These are phyloP conservation scores for Lathyrus sativus DNA, from an alignment of 306 rosid genomes.

Conservation along the genomic window DNA sequence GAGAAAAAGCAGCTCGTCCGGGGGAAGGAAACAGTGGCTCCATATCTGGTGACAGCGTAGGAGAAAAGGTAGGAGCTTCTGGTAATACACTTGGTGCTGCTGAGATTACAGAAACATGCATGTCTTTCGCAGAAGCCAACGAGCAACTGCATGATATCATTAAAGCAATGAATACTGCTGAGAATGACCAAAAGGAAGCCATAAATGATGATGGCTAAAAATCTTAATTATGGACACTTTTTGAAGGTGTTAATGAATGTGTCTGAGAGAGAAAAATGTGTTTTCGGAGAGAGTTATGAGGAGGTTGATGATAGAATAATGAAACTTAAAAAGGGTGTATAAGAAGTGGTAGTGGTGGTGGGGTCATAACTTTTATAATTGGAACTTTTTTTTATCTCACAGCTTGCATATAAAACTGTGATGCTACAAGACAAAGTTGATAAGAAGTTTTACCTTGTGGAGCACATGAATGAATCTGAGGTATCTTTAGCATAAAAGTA, in stretches of 20 bases:
- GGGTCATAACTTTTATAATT: conserved; percentile 35
- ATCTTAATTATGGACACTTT: conserved; percentile 39
- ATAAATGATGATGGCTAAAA: conserved; percentile 34
- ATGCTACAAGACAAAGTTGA: conserved; percentile 51
- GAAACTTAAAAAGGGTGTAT: conserved; percentile 37
- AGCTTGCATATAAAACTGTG: conserved; percentile 32
- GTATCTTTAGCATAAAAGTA: conserved; percentile 32
- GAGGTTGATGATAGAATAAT: conserved; percentile 43
- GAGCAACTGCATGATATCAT: conserved; percentile 1
- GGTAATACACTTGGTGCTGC: conserved; percentile 50
- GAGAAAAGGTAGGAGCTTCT: conserved; percentile 36
- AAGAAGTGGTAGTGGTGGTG: conserved; percentile 47
- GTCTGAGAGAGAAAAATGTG: conserved; percentile 36
- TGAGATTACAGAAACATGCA: conserved; percentile 47
- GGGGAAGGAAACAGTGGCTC: conserved; percentile 54
- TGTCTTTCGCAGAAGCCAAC: conserved; percentile 31
- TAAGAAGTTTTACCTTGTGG: conserved; percentile 36
- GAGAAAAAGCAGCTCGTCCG: conserved; percentile 40
- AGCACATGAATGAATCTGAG: conserved; percentile 42
- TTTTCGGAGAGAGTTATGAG: conserved; percentile 32
- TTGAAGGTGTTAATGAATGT: conserved; percentile 31
- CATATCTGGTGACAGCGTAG: conserved; percentile 51
- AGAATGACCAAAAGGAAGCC: conserved; percentile 52
- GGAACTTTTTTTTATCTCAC: conserved; percentile 36
- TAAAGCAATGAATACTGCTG: conserved; percentile 33